Evolutionary conservation across 768 basidiomycete genomes (phyloP), one percentile per base, ranked within the genome.

Genomic region (Podaxis sp.): DNA sequence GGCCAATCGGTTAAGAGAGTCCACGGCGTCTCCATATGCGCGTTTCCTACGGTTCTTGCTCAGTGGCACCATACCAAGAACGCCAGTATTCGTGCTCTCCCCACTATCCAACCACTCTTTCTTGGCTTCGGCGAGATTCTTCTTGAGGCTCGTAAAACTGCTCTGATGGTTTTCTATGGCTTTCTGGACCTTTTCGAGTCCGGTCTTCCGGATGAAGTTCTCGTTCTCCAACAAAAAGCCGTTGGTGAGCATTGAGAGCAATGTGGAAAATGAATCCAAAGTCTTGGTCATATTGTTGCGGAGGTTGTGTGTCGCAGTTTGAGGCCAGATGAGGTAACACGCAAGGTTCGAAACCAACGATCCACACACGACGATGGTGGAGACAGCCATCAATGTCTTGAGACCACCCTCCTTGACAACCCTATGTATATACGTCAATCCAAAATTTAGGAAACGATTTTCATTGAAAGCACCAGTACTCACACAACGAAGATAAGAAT

Each of bases 321-420:
- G 90, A 2, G 83, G 93, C 93, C 93, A 97, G 13, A 99, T 73
- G 22, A 81, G 66, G 68, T 88, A 90, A 75, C 96, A 99, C 51
- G 94, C 86, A 22, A 93, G 41, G 72, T 96, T 98, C 22, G 93
- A 90, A 65, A 95, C 84, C 33, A 78, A 62, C 0, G 88, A 85
- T 10, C 97, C 97, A 59, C 88, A 81, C 36, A 89, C 63, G 26
- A 96, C 88, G 75, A 95, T 91, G 64, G 89, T 82, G 1, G 88
- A 80, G 1, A 95, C 88, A 68, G 88, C 86, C 40, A 91, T 74
- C 5, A 97, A 83, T 0, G 86, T 91, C 30, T 84, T 76, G 46
- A 90, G 68, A n/a, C 89, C 91, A 20, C 95, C 95, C 77, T 96
- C 95, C 71, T 91, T 95, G 64, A 96, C 87, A 41, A 96, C 78